Evolutionary conservation across 805 yeast genomes (phyloP), one percentile per base, ranked within the genome.

Genomic region (Yamadazyma paraphyllophila): DNA sequence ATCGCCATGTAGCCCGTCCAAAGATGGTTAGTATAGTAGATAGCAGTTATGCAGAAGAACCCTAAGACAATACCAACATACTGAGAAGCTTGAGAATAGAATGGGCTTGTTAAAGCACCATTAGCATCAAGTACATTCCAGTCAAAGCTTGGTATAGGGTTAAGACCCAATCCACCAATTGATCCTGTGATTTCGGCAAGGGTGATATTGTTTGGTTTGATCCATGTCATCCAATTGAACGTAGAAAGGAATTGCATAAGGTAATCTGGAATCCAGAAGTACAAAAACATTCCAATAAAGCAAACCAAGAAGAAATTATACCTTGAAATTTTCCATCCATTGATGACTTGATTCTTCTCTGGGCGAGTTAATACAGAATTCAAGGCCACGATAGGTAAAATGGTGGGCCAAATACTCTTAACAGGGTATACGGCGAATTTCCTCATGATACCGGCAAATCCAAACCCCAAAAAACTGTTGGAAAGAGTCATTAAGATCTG

Each of bases 351-450:
- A 43, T 54, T 60, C 39, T 55, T 55, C 39, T 62, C 67, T 2
- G 55, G 52, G 11, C 47, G 47, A 41, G 56, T 38, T 38, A 63
- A 56, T 3, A 66, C 65, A 35, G 54, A 51, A 44, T 61, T 62
- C 34, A 63, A 48, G 11, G 68, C 69, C 12, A 62, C 45, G 3
- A 61, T 57, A 3, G 68, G 68, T 44, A 65, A 50, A 9, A 58
- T 42, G 2, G 62, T 55, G 31, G 82, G 83, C 85, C 85, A 81
- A 29, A 81, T 57, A 10, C 80, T 68, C 44, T 69, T 62, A 3
- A 65, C 63, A 11, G 81, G 82, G 54, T 79, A 80, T 7, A 81
- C 73, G 2, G 72, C 73, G 41, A 65, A 52, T 48, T 53, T 60
- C 41, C 66, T 50, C 47, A 63, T 44, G 9, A 62, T 47, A 17